Evolutionary conservation across 352 stramenopile species (phyloP), one percentile per base, ranked within the genome.

Genomic region (Globisporangium megalacanthum): DNA sequence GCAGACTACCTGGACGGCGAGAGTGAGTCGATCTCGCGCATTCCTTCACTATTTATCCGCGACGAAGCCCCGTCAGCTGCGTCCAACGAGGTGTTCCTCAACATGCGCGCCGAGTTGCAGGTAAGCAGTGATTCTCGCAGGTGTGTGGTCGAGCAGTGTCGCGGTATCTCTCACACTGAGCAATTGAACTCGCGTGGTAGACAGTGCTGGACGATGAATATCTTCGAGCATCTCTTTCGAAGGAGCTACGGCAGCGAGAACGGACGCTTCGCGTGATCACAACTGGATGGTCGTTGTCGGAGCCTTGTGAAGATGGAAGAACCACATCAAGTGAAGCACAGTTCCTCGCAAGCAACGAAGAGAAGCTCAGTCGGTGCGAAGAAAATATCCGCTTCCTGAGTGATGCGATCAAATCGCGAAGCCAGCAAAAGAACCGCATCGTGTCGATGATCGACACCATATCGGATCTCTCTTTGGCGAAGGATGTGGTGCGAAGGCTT

Each of bases 331-430:
- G 66, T 9, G 75, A 88, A 46, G 65, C 72, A 52, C 62, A 85
- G 48, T 86, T 83, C 46, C 64, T 88, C 22, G 58, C 74, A 17
- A 63, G 62, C 14, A 89, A 87, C 36, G 71, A 85, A 37, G 56
- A 83, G 52, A 61, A 77, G 41, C 52, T 92, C 4, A 75, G 67
- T 15, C 50, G 61, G 17, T 89, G 74, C 46, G 77, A 92, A 54
- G 72, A 88, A 20, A 75, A 61, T 39, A 88, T 92, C 58, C 69
- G 66, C 6, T 69, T 85, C 14, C 66, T 91, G 36, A 70, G 58
- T 15, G 70, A 75, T 19, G 69, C 72, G 14, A 61, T 89, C 57
- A 61, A 14, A 60, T 66, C 20, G 47, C 52, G 45, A 42, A 56
- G n/a, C 31, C 54, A 36, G 13, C 51, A 49, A 29, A 42, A 56